Base-by-base conservation (phyloP, 345 rosid species). In the Eucalyptus tenuipes region DNA sequence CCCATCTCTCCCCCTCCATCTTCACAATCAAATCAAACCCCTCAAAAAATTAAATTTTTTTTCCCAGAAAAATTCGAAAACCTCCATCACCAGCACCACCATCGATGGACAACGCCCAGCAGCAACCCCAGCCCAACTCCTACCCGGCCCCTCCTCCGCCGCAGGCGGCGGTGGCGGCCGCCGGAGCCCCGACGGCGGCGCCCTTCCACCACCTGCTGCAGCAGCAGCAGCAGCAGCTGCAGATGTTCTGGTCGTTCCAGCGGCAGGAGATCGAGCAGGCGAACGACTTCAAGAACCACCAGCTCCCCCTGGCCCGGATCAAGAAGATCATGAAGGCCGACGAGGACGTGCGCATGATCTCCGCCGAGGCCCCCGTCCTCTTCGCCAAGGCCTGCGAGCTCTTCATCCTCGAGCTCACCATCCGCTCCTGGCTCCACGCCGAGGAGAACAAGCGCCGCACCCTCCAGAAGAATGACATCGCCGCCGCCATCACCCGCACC, bases 251-350 rank as follows among this genome's bases (percentile, higher is more conserved):
- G 99, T 89, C 95, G 1, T 95, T 94, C 92, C 99, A 97, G 90
- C 92, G 96, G 12, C 94, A 97, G 57, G 99, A 97, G 90, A 96
- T 97, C 93, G 99, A 97, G 85, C 98, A 97, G 80, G 97, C 92
- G 16, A 96, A 94, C 88, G 99, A 97, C 89, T 97, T 97, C 94
- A 97, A 96, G 92, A 96, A 97, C 94, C 99, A 97, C 89, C 99
- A 96, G 93, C 95, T 97, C 49, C 99, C 99, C 44, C 95, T 97
- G 48, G 98, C 98, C 13, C 92, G 99, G 49, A 97, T 96, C 94
- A 96, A 96, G 94, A 97, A 96, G 94, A 97, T 97, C 91, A 97
- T 97, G 99, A 97, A 97, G 91, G 99, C 99, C 44, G 98, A 97
- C 88, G 99, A 97, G 90, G 99, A 97, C 87, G 99, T 96, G 52